A percentile compares a stretch with the other conserved stretches of the same genome.
phyloP scores from a whole-genome alignment of 768 basidiomycete species.

The Tricholoma saponaceum region DNA sequence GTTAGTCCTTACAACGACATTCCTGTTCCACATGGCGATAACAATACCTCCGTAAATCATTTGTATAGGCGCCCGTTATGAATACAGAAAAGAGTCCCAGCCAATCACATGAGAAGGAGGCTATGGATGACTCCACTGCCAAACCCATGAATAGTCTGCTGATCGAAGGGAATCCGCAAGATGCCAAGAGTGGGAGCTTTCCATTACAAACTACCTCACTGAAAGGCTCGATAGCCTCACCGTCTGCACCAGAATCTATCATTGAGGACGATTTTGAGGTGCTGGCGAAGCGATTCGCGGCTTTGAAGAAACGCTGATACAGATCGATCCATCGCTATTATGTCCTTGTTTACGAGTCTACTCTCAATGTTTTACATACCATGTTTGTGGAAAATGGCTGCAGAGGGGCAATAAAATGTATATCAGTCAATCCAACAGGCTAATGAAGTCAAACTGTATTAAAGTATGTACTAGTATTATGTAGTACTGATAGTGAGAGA shows the following conservation, averaged over 20 bases:
- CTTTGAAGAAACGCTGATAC: slow-evolving; percentile 72
- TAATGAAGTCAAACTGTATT: too few relatives aligned
- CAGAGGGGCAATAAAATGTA: too few relatives aligned
- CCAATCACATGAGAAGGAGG: slow-evolving; percentile 25
- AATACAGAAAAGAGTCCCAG: slow-evolving; percentile 11
- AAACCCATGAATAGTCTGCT: slow-evolving; percentile 51
- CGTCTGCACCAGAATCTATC: slow-evolving; percentile 22
- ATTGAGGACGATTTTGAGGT: slow-evolving; percentile 71
- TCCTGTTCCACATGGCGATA: slow-evolving; percentile 2
- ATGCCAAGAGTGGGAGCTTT: slow-evolving; percentile 15
- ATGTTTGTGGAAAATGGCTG: too few relatives aligned
- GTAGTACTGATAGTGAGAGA: too few relatives aligned
- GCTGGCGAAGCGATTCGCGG: slow-evolving; percentile 77
- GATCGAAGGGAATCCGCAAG: slow-evolving; percentile 36
- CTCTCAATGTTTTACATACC: too few relatives aligned
- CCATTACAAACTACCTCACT: slow-evolving; percentile 18
- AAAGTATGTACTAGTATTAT: too few relatives aligned
- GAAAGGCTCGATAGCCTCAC: slow-evolving; percentile 17
- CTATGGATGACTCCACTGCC: slow-evolving; percentile 22
- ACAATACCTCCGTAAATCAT: neutral
- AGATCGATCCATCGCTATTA: neutral
- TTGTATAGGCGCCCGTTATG: slow-evolving; percentile 15
- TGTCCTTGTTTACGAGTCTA: too few relatives aligned
- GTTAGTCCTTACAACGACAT: slow-evolving; percentile 28
- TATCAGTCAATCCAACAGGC: too few relatives aligned